Conservation (phyloP, 2,329 filamentous ascomycete genomes). For the Grosmannia penicillata region DNA sequence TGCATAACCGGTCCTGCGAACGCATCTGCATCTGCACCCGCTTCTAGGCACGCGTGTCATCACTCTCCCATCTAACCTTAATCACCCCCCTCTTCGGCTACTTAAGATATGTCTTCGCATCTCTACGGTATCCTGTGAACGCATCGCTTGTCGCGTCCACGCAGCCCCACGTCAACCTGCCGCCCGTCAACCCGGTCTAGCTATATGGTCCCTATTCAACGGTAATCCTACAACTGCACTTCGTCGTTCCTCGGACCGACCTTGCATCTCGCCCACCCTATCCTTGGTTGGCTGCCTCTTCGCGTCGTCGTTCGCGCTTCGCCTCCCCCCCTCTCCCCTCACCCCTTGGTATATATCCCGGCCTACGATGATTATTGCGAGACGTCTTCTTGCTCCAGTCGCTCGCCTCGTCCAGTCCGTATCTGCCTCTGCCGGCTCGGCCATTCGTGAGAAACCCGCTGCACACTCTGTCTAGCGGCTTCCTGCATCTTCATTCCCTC, state of each 20-base stretch:
- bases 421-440: slow-evolving; percentile 31
- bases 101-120: slow-evolving; percentile 1
- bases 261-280: background rate
- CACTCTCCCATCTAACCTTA: background rate
- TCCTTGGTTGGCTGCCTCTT: slow-evolving; percentile 2
- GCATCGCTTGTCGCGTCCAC: slow-evolving; percentile 7
- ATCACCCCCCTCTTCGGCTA: background rate
- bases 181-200: slow-evolving; percentile 2
- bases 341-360: slow-evolving; percentile 14
- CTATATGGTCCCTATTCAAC: slow-evolving; percentile 7
- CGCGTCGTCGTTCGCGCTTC: slow-evolving; percentile 4
- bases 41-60: background rate
- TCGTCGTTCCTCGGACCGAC: background rate
- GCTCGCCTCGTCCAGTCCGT: slow-evolving; percentile 42
- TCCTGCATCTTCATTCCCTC: slow-evolving; percentile 13
- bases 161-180: slow-evolving; percentile 5
- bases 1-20: background rate
- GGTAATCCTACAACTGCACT: background rate
- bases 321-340: slow-evolving; percentile 3
- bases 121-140: slow-evolving; percentile 6
- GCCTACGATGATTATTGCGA: slow-evolving; percentile 44
- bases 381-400: slow-evolving; percentile 39
- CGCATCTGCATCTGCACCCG: background rate
- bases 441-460: slow-evolving; percentile 38
- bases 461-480: slow-evolving; percentile 24